Percentiles rank a stretch among this genome's conserved stretches.
These are phyloP conservation scores for Globisporangium acanthophoron DNA, from an alignment of 352 stramenopile species.

Conservation along the genomic window DNA sequence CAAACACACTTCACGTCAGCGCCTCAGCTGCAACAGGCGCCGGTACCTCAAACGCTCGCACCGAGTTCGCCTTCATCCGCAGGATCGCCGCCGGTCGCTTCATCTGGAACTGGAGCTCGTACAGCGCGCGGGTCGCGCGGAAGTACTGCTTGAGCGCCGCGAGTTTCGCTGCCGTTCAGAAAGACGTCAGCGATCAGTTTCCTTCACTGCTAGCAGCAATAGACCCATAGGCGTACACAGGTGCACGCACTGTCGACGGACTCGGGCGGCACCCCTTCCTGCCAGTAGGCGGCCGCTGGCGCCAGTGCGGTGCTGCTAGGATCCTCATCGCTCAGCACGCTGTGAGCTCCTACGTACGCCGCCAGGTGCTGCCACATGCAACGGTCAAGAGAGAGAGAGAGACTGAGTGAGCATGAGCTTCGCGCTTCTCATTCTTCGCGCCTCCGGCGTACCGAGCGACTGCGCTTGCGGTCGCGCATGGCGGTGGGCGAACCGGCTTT, in stretches of 20 bases:
- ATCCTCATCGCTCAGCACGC: constrained; percentile 3
- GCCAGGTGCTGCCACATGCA: background rate
- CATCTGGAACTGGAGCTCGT: constrained; percentile 71
- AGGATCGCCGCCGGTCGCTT: constrained; percentile 67
- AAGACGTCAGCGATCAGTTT: background rate
- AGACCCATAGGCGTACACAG: background rate
- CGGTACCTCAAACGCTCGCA: constrained; percentile 7
- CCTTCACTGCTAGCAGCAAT: background rate
- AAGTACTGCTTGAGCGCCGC: constrained; percentile 54
- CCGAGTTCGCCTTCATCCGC: constrained; percentile 63
- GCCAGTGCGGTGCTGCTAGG: background rate
- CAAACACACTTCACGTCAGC: background rate
- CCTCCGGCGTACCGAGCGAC: background rate
- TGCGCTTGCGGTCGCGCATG: constrained; percentile 12
- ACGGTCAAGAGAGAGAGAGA: background rate
- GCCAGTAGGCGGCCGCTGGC: constrained; percentile 13
- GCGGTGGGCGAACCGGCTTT: constrained; percentile 5
- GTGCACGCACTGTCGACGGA: constrained; percentile 7
- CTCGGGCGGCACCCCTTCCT: constrained; percentile 7
- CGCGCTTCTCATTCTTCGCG: too few species aligned
- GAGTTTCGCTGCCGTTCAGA: constrained; percentile 36
- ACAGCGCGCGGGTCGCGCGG: constrained; percentile 49
- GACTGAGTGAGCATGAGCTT: background rate
- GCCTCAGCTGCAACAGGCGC: background rate
- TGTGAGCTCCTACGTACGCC: background rate